Percentiles rank a stretch among this genome's conserved stretches.
These are phyloP conservation scores for Plasmodium vivax DNA, from an alignment of 169 alveolate genomes.

Conservation along the genomic window DNA sequence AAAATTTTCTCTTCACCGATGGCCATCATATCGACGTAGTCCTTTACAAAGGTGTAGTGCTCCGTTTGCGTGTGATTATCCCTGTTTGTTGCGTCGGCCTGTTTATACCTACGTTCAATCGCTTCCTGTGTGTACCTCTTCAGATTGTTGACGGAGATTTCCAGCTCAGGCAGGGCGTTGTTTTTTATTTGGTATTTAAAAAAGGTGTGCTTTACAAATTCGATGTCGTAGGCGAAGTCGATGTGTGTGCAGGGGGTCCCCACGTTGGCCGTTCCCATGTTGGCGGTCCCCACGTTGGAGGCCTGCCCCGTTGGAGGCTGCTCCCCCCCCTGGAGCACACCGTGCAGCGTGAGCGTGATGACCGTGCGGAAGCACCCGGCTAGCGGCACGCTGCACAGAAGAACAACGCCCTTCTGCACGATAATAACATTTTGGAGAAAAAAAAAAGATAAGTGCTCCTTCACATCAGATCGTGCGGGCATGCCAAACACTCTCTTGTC, in stretches of 20 bases:
- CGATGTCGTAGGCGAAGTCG: slow-evolving; percentile 20
- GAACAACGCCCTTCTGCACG: neutral
- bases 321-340: neutral
- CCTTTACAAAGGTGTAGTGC: neutral
- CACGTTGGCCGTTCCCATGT: neutral
- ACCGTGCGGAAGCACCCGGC: slow-evolving; percentile 19
- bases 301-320: too few species aligned
- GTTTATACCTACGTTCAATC: neutral
- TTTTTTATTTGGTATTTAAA: neutral
- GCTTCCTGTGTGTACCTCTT: slow-evolving; percentile 9
- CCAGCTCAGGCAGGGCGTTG: slow-evolving; percentile 10
- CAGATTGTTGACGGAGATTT: neutral
- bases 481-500: slow-evolving; percentile 4
- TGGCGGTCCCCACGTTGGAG: neutral
- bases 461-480: slow-evolving; percentile 33
- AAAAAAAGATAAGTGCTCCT: slow-evolving; percentile 13
- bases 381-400: neutral
- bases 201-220: slow-evolving; percentile 22
- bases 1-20: neutral
- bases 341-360: neutral
- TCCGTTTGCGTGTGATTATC: neutral
- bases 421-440: slow-evolving; percentile 15
- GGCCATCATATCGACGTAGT: neutral
- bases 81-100: neutral
- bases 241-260: slow-evolving; percentile 13